phyloP scores from a whole-genome alignment of 176 grass and related monocot species.

The Chrysopogon serrulatus region DNA sequence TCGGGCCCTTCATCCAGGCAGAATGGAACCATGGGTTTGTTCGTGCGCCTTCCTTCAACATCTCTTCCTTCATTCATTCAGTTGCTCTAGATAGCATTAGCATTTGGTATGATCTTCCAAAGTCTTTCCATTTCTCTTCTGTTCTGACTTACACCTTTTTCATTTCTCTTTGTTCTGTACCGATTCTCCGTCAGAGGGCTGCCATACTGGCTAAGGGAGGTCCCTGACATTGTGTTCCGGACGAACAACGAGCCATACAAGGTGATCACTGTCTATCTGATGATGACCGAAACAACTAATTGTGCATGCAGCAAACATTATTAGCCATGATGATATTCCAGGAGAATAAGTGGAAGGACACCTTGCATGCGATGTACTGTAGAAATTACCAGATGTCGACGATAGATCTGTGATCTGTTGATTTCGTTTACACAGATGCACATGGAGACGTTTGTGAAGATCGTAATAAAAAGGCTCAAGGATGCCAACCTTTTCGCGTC shows the following conservation, averaged over 20 bases:
- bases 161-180: neutral
- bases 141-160: neutral
- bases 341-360: neutral
- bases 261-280: constrained; percentile 24
- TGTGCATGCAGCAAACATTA: neutral
- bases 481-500: constrained; percentile 72
- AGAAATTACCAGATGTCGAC: neutral
- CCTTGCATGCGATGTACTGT: neutral
- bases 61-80: constrained; percentile 14
- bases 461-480: constrained; percentile 63
- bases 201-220: constrained; percentile 86
- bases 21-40: constrained; percentile 96
- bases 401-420: neutral
- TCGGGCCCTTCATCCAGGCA: constrained; percentile 88
- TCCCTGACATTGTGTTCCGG: constrained; percentile 60
- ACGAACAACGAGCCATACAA: constrained; percentile 78
- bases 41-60: neutral
- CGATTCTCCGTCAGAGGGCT: constrained; percentile 50
- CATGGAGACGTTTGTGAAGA: constrained; percentile 65
- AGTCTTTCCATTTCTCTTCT: neutral
- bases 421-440: constrained; percentile 34
- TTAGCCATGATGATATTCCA: neutral
- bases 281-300: neutral
- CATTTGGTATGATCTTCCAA: neutral
- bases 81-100: neutral